These are phyloP conservation scores for Phytophthora sansomeana DNA, from an alignment of 352 stramenopile genomes.

Conservation along the genomic window DNA sequence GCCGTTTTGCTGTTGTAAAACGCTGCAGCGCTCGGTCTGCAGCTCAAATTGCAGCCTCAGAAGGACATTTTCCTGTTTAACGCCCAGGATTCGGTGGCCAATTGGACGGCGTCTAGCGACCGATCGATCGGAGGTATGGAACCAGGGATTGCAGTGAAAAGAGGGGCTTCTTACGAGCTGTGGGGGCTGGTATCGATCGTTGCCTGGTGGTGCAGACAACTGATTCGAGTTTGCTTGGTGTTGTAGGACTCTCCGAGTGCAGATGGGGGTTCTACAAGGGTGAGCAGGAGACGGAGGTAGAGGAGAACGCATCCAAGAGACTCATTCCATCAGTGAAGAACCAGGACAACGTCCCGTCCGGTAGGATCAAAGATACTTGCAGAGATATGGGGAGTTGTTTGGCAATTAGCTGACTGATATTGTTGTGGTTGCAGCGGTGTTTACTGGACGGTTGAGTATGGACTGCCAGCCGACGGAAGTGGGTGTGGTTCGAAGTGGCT, in stretches of 20 bases:
- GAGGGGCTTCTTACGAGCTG: background rate
- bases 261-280: slow-evolving; percentile 72
- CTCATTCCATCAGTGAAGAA: slow-evolving; percentile 57
- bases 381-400: no score
- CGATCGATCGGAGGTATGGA: slow-evolving; percentile 77
- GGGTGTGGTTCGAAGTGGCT: slow-evolving; percentile 83
- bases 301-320: slow-evolving; percentile 31
- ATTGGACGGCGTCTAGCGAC: slow-evolving; percentile 83
- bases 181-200: background rate
- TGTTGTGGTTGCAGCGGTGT: slow-evolving; percentile 58
- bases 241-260: slow-evolving; percentile 68
- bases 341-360: slow-evolving; percentile 60
- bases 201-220: slow-evolving; percentile 1
- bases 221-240: slow-evolving; percentile 4
- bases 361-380: slow-evolving; percentile 24
- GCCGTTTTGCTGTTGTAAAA: background rate
- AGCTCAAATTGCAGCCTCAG: slow-evolving; percentile 78
- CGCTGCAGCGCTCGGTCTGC: slow-evolving; percentile 67
- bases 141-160: background rate
- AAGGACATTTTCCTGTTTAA: slow-evolving; percentile 84
- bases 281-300: slow-evolving; percentile 15
- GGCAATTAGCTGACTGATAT: slow-evolving; percentile 19
- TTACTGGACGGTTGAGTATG: slow-evolving; percentile 74
- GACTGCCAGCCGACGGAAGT: slow-evolving; percentile 80
- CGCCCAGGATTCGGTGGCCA: slow-evolving; percentile 49